phyloP scores from a whole-genome alignment of 495 filamentous ascomycete species.

The Penicillium paradoxum region DNA sequence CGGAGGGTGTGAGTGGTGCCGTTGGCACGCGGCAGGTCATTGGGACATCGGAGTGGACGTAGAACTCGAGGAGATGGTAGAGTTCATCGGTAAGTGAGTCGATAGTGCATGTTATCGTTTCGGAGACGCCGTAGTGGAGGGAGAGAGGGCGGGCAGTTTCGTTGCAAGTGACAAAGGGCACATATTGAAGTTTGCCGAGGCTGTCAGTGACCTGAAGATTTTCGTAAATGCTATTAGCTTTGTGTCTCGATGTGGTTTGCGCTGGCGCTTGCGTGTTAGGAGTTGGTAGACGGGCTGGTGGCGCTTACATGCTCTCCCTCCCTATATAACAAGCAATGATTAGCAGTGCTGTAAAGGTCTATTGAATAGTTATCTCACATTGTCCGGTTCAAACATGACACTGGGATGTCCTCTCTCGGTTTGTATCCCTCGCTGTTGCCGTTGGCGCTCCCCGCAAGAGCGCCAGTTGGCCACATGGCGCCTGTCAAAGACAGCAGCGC shows the following conservation, averaged over 20 bases:
- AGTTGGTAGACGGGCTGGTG: constrained; percentile 4
- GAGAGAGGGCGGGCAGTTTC: constrained; percentile 79
- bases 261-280: background rate
- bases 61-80: constrained; percentile 98
- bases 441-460: constrained; percentile 27
- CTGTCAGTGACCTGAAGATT: constrained; percentile 65
- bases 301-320: constrained; percentile 57
- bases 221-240: constrained; percentile 13
- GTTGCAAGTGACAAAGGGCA: constrained; percentile 88
- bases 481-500: constrained; percentile 15
- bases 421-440: constrained; percentile 46
- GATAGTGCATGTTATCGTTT: constrained; percentile 89
- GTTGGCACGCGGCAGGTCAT: constrained; percentile 88
- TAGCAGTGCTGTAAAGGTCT: constrained; percentile 9
- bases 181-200: constrained; percentile 82
- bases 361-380: constrained; percentile 44
- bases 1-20: constrained; percentile 46
- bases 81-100: constrained; percentile 76
- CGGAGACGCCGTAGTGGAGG: constrained; percentile 71
- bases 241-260: background rate
- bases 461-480: constrained; percentile 20
- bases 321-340: constrained; percentile 12
- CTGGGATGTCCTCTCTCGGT: constrained; percentile 51
- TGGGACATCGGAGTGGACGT: constrained; percentile 93
- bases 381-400: constrained; percentile 63